A percentile compares a stretch with the other conserved stretches of the same genome.
These are phyloP conservation scores for Halenospora varia DNA, from an alignment of 495 filamentous ascomycete species.

Conservation along the genomic window DNA sequence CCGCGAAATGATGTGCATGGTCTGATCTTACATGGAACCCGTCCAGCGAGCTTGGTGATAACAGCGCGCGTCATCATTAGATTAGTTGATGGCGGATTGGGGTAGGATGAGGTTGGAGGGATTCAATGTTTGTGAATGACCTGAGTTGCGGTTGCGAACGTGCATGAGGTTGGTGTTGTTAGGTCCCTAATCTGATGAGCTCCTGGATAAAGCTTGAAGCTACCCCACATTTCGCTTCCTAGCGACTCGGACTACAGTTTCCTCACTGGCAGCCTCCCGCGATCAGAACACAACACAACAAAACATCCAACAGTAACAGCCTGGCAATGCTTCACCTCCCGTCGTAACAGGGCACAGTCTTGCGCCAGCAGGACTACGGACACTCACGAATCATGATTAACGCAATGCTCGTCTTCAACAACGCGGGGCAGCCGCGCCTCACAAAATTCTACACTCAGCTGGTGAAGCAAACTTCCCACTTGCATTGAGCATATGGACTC, in stretches of 20 bases:
- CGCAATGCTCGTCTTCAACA: constrained; percentile 98
- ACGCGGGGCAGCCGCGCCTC: constrained; percentile 89
- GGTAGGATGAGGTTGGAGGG: not conserved
- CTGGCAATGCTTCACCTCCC: not conserved
- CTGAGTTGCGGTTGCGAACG: not conserved
- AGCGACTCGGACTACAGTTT: not conserved
- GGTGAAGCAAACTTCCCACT: constrained; percentile 47
- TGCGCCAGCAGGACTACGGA: not conserved
- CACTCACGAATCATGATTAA: constrained; percentile 76
- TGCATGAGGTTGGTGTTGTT: too few relatives aligned
- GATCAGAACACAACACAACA: constrained; percentile 1
- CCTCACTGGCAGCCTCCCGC: constrained; percentile 15
- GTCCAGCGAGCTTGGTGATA: constrained; percentile 8
- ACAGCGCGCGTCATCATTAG: constrained; percentile 16
- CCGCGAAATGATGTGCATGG: not conserved
- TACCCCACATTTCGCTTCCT: constrained; percentile 26
- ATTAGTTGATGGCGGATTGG: too few relatives aligned
- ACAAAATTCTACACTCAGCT: constrained; percentile 99
- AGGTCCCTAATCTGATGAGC: not conserved
- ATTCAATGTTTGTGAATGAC: too few relatives aligned
- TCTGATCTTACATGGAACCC: not conserved
- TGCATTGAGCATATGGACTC: not conserved
- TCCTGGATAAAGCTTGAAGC: constrained; percentile 4
- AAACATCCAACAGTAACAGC: too few relatives aligned
- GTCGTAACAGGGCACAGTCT: not conserved